phyloP scores from a whole-genome alignment of 768 basidiomycete species.

The Boletus rufocinnamomeus region DNA sequence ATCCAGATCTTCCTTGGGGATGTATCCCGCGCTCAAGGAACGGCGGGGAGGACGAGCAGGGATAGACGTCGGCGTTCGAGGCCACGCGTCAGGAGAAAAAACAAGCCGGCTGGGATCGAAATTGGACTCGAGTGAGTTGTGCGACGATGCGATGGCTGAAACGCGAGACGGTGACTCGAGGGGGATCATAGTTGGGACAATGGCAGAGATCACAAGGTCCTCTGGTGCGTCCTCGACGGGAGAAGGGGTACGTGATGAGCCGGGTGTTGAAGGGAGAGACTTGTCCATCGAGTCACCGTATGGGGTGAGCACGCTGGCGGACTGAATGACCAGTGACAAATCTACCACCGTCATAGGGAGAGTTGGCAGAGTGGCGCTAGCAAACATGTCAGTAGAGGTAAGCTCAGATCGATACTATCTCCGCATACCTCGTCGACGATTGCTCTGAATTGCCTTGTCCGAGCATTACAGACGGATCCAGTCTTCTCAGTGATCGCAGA shows the following conservation, averaged over 20 bases:
- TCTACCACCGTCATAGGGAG: constrained; percentile 29
- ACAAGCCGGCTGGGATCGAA: constrained; percentile 25
- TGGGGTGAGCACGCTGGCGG: constrained; percentile 14
- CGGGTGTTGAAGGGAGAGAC: constrained; percentile 4
- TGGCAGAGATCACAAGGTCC: constrained; percentile 11
- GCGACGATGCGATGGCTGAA: constrained; percentile 31
- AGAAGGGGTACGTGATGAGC: constrained; percentile 6
- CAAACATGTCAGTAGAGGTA: constrained; percentile 11
- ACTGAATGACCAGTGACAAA: constrained; percentile 15
- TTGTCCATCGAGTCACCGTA: constrained; percentile 9
- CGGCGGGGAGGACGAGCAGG: constrained; percentile 13
- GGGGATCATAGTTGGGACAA: constrained; percentile 12
- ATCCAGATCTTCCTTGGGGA: not conserved
- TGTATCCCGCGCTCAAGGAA: constrained; percentile 10
- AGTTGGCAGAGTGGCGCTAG: constrained; percentile 17
- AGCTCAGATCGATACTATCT: not conserved
- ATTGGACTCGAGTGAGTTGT: constrained; percentile 33
- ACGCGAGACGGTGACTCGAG: constrained; percentile 29
- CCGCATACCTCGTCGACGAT: constrained; percentile 13
- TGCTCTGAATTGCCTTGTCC: not conserved
- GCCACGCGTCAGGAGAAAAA: constrained; percentile 24
- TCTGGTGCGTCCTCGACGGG: constrained; percentile 10
- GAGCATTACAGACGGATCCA: not conserved
- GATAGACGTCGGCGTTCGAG: constrained; percentile 20
- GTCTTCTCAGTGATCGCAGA: not conserved